Base-by-base conservation (phyloP, 176 grass and related monocot species). In the Cenchrus purpureus region DNA sequence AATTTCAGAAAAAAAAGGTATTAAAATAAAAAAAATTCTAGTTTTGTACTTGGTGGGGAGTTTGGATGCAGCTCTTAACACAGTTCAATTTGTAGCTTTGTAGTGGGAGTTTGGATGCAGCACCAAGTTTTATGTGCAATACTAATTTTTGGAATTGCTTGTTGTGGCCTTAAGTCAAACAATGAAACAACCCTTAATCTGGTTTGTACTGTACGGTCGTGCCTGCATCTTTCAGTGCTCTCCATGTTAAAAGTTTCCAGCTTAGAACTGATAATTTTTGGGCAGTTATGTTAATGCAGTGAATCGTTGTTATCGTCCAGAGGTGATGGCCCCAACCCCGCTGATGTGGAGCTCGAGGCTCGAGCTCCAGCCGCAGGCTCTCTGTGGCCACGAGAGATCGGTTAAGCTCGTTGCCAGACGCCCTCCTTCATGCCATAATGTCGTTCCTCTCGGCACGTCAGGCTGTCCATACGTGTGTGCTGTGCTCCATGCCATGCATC, bases 361-460 rank as follows among this genome's bases (percentile, higher is more conserved):
- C n/a, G n/a, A n/a, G n/a, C n/a, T n/a, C n/a, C n/a, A n/a, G n/a
- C 20, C 4, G 12, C 12, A 79, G 10, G 22, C 0, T 15, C 8
- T 22, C 6, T 63, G 43, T 50, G 3, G 15, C 19, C 32, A 1
- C 15, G 2, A 17, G 7, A n/a, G 83, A 86, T 42, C 22, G 54
- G 29, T 45, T 86, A 62, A 40, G 43, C 44, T 57, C 44, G 7
- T 20, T 86, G 65, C 84, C 75, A 0, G 75, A 86, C 12, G 16
- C 0, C 54, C 10, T 61, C 15, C 25, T 86, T 45, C 54, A 68
- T 10, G 6, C 15, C 48, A 80, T 80, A 62, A 19, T 69, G 63
- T 68, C 79, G 1, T n/a, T 55, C 49, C 11, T 81, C 6, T 4
- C 10, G 19, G 10, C 20, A 2, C 48, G 19, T 11, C 79, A 81